Base-by-base conservation (phyloP, 1,284 basidiomycete genomes). In the Sutorius eximius region DNA sequence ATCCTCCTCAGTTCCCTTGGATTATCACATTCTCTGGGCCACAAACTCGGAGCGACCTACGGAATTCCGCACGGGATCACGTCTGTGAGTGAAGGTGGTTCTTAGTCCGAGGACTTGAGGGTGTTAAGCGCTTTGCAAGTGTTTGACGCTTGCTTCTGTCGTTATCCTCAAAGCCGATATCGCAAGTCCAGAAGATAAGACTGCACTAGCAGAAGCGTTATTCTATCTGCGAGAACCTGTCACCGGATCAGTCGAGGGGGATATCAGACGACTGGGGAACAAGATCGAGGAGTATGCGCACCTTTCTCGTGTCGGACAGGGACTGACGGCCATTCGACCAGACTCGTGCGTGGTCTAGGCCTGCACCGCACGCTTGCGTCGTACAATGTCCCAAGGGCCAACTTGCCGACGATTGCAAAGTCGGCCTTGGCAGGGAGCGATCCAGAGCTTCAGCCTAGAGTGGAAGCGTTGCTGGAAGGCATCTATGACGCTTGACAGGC, bases 11-110 rank as follows among this genome's bases (percentile, higher is more conserved):
- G 86, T 52, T 72, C 87, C 3, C 65, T 90, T 15, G 91, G 90
- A 20, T 74, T 92, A 13, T 89, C 87, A 20, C 90, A 93, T 71
- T 72, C 82, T 8, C 75, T 91, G 2, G 87, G 88, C 13, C 89
- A 93, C 66, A 85, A 81, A 61, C 77, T 93, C 12, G 91, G 91
- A 3, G 88, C 89, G 5, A 78, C 78, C 24, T 93, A 92, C 66
- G 72, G 76, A 49, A 92, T 93, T 55, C 83, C 86, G 11, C 91
- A 93, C 67, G 91, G 91, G 4, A 88, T 91, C 60, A 92, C 91
- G 7, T 90, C 88, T 22, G 87, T 86, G 59, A 67, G 81, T 67
- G 32, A 10, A 32, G 24, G 11, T 16, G 3, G 16, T 51, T 52
- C 45, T 38, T 55, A 41, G 24, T 59, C 57, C 51, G 45, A 54